Evolutionary conservation across 2,329 filamentous ascomycete genomes (phyloP).

Genomic region (Daldinia sp.): DNA sequence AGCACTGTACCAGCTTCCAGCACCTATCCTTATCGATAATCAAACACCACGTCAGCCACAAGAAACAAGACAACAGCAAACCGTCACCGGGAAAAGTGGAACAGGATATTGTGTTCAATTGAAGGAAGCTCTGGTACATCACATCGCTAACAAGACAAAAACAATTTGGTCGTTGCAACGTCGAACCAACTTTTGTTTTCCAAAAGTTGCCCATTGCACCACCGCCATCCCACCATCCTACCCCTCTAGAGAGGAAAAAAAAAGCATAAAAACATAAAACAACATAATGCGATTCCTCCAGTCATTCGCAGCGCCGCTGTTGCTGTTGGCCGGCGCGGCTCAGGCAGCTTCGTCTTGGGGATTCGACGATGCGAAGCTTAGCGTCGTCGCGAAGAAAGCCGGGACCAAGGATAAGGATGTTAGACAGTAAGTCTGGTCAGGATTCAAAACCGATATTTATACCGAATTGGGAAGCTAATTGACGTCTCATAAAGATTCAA

Average conservation of each 20-base stretch:
- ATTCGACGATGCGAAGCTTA: conserved; percentile 76
- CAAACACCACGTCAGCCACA: conserved; percentile 39
- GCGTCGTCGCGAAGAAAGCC: conserved; percentile 69
- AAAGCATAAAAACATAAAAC: no score
- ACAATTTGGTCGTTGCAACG: background rate
- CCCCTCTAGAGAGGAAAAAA: no score
- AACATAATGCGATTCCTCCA: conserved; percentile 53
- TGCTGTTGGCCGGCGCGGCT: conserved; percentile 59
- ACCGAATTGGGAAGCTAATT: background rate
- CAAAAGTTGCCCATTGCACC: conserved; percentile 32
- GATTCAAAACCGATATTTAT: background rate
- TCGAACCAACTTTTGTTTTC: background rate
- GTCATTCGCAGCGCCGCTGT: conserved; percentile 51
- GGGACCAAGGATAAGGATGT: conserved; percentile 72
- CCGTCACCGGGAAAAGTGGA: conserved; percentile 30
- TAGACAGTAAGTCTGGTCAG: conserved; percentile 21
- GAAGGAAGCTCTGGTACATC: conserved; percentile 21
- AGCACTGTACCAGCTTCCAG: background rate
- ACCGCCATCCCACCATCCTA: background rate
- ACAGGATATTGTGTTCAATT: conserved; percentile 39
- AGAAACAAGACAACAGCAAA: conserved; percentile 9
- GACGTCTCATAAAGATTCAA: conserved; percentile 59
- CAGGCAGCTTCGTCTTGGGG: conserved; percentile 70
- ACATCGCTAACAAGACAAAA: no score
- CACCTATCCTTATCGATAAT: conserved; percentile 20